Percentiles rank a stretch among this genome's conserved stretches.
Conservation (phyloP, 306 rosid species). For the Pterocarpus santalinus region DNA sequence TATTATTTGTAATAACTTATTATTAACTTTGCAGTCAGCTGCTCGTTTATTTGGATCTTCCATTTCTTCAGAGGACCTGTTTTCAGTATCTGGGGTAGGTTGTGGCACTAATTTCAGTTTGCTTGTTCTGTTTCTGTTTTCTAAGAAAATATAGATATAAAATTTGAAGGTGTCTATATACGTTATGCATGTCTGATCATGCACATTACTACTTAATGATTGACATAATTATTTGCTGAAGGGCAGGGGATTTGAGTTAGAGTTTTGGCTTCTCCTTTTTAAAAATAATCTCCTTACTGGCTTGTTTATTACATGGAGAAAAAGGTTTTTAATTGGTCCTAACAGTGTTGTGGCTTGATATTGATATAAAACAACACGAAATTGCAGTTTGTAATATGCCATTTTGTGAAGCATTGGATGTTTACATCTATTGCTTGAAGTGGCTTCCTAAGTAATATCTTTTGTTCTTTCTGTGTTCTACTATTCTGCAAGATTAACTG, state of each 20-base stretch:
- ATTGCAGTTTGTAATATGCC: background rate
- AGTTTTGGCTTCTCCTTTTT: slow-evolving; percentile 17
- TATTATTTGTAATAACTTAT: slow-evolving; percentile 24
- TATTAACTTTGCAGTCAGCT: slow-evolving; percentile 74
- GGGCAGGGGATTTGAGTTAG: slow-evolving; percentile 23
- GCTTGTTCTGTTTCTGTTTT: slow-evolving; percentile 32
- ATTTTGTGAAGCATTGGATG: slow-evolving; percentile 35
- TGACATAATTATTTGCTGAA: slow-evolving; percentile 31
- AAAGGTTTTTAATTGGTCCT: background rate
- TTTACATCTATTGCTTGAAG: slow-evolving; percentile 34
- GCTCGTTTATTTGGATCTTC: slow-evolving; percentile 95
- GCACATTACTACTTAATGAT: background rate
- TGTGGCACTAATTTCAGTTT: slow-evolving; percentile 13
- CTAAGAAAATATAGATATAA: background rate
- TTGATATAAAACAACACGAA: slow-evolving; percentile 8
- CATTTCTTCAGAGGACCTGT: slow-evolving; percentile 77
- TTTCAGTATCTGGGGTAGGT: slow-evolving; percentile 92
- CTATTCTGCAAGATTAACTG: background rate
- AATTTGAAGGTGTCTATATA: slow-evolving; percentile 21
- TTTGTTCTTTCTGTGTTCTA: slow-evolving; percentile 14
- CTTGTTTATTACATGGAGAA: slow-evolving; percentile 9
- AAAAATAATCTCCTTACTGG: background rate
- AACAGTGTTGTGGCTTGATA: background rate
- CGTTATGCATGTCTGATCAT: slow-evolving; percentile 28
- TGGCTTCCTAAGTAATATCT: slow-evolving; percentile 4